A percentile compares a stretch with the other conserved stretches of the same genome.
These are phyloP conservation scores for Striga hermonthica DNA, from an alignment of 305 asterid species.

Conservation along the genomic window DNA sequence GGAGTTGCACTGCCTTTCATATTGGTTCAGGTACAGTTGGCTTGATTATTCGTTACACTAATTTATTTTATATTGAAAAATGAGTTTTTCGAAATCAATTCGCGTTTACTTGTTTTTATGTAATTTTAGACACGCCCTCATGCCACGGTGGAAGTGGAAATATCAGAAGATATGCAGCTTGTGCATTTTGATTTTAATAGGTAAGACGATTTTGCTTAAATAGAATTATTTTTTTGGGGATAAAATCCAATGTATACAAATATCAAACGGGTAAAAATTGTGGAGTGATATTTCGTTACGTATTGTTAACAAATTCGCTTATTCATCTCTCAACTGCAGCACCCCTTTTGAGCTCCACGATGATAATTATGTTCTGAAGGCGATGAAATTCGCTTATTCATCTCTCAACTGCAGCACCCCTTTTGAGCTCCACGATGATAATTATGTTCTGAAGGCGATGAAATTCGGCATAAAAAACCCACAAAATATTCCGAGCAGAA, in stretches of 20 bases:
- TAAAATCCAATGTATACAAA: too few relatives aligned
- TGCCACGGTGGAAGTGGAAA: conserved; percentile 98
- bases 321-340: conserved; percentile 43
- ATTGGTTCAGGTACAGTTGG: conserved; percentile 76
- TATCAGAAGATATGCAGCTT: conserved; percentile 99
- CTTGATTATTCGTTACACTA: too few relatives aligned
- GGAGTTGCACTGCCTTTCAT: conserved; percentile 96
- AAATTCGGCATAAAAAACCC: conserved; percentile 51
- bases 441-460: conserved; percentile 89
- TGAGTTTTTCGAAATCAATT: conserved; percentile 7
- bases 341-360: conserved; percentile 98
- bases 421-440: conserved; percentile 93
- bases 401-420: conserved; percentile 67
- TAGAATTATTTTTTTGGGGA: too few relatives aligned
- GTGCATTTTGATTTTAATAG: conserved; percentile 98
- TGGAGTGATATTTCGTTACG: too few relatives aligned
- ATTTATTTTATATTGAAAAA: too few relatives aligned
- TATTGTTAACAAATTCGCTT: background rate
- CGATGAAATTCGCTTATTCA: conserved; percentile 12
- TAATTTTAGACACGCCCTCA: conserved; percentile 87
- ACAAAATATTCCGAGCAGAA: conserved; percentile 34
- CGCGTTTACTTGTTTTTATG: conserved; percentile 9
- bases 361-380: conserved; percentile 84
- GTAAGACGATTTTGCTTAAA: conserved; percentile 33
- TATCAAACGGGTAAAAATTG: too few relatives aligned